Base-by-base conservation (phyloP, 2,329 filamentous ascomycete species). In the Aspergillus quadricinctus region DNA sequence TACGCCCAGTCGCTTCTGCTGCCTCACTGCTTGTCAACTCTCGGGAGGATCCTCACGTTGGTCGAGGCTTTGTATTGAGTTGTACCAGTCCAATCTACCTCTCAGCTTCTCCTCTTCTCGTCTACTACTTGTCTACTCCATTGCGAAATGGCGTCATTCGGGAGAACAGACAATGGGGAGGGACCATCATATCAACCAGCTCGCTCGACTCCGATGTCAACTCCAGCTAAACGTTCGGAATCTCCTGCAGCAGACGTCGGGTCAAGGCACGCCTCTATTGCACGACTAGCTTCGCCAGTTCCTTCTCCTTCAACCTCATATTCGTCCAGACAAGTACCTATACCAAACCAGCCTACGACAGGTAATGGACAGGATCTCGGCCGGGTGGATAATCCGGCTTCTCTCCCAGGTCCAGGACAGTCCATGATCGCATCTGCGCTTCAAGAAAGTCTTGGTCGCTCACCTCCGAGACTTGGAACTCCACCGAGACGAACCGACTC, bases 351-450 rank as follows among this genome's bases (percentile, higher is more conserved):
- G 63, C 61, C 69, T n/a, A 65, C 77, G 37, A 79, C 78, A 21
- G 76, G 72, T 53, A 74, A 85, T 56, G 81, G 85, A 41, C 87
- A 89, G 40, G 67, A 74, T 27, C 80, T 95, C 40, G 80, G 87
- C 8, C 87, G 84, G 57, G 81, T 82, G 53, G 84, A 73, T 58
- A 78, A 76, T 61, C 73, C 73, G 61, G 82, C 84, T 23, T 88
- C 84, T 50, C 75, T 85, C 7, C 84, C 87, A 6, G 91, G 90
- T 0, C 92, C 91, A 6, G 91, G 91, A 25, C 84, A 92, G 50
- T 97, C 93, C 27, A 92, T 92, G 58, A 83, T 97, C 54, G 92
- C 93, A 37, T 89, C 90, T 27, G 93, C 91, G n/a, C 78, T 97
- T 61, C 89, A 89, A 58, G 86, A 88, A 64, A 89, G 87, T 10